A percentile compares a stretch with the other conserved stretches of the same genome.
These are phyloP conservation scores for Fusarium annulatum DNA, from an alignment of 2,329 filamentous ascomycete species.

Conservation along the genomic window DNA sequence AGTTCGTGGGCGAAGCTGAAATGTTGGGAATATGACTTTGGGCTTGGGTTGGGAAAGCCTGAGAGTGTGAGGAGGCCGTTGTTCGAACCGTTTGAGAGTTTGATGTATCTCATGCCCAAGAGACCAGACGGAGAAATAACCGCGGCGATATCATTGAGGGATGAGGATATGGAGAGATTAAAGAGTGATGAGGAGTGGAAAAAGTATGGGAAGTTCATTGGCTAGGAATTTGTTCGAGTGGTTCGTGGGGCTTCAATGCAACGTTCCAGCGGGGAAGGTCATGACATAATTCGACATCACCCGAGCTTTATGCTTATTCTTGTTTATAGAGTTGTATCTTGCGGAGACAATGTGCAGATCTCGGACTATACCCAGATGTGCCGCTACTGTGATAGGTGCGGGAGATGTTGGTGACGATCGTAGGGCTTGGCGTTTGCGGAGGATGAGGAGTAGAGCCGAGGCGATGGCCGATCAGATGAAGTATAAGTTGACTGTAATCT, in stretches of 20 bases:
- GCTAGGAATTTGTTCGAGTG: neutral
- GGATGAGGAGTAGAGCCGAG: neutral
- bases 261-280: neutral
- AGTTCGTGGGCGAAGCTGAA: conserved; percentile 65
- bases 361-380: neutral
- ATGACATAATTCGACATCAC: neutral
- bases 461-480: fast-evolving
- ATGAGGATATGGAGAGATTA: conserved; percentile 60
- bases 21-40: conserved; percentile 60
- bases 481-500: neutral
- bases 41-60: conserved; percentile 57
- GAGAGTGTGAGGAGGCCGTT: conserved; percentile 59
- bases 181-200: conserved; percentile 55
- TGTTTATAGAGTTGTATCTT: neutral
- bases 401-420: conserved; percentile 1
- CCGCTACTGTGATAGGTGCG: conserved; percentile 19
- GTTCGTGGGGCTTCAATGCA: neutral
- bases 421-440: conserved; percentile 11
- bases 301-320: neutral
- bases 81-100: conserved; percentile 58
- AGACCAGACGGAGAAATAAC: conserved; percentile 55
- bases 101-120: conserved; percentile 63
- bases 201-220: conserved; percentile 28
- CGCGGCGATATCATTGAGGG: conserved; percentile 57
- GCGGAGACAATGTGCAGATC: conserved; percentile 13